Evolutionary conservation across 345 rosid species (phyloP).

Genomic region (Mercurialis annua): DNA sequence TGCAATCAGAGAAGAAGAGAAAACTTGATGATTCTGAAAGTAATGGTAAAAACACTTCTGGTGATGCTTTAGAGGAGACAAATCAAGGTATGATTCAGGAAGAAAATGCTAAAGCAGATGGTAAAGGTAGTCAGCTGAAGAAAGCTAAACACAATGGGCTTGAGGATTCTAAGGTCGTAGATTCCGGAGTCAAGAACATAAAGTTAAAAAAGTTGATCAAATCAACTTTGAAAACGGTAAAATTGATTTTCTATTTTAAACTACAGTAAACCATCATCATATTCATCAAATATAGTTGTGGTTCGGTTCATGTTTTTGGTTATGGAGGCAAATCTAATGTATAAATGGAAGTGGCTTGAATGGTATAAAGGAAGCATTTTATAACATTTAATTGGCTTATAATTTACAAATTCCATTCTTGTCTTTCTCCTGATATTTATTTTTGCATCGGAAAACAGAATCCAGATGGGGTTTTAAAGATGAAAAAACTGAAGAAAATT

Average conservation of each 20-base stretch:
- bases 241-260: conserved; percentile 1
- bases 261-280: background rate
- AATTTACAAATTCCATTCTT: background rate
- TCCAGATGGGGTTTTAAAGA: conserved; percentile 58
- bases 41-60: conserved; percentile 18
- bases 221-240: conserved; percentile 60
- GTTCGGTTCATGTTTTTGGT: background rate
- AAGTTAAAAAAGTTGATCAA: conserved; percentile 80
- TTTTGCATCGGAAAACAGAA: conserved; percentile 34
- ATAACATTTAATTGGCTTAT: background rate
- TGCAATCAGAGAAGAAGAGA: conserved; percentile 48
- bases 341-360: background rate
- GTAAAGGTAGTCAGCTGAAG: conserved; percentile 31
- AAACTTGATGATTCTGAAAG: conserved; percentile 37
- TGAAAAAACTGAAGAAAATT: conserved; percentile 61
- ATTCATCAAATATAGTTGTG: background rate
- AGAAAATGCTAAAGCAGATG: conserved; percentile 22
- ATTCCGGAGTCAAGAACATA: conserved; percentile 40
- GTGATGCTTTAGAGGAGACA: conserved; percentile 19
- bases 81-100: conserved; percentile 40
- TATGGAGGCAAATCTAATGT: background rate
- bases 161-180: conserved; percentile 19
- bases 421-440: background rate
- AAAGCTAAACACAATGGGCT: conserved; percentile 29
- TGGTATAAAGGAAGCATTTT: background rate